Base-by-base conservation (phyloP, 768 basidiomycete genomes). In the Lactifluus echinatus region DNA sequence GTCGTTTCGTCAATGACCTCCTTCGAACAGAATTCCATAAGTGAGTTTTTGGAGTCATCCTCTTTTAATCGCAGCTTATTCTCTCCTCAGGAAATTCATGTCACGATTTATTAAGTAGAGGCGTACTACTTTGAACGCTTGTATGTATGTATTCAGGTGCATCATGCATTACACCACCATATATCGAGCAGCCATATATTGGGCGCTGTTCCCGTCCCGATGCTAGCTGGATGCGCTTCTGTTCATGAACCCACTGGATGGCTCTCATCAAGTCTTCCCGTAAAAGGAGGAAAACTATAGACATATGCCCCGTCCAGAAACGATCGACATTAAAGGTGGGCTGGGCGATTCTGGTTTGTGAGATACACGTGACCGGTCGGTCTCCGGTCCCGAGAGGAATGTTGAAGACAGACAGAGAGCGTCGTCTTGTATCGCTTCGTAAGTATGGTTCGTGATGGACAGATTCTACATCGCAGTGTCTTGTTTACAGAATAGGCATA, bases 1-100 rank as follows among this genome's bases (percentile, higher is more conserved):
- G 85, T 12, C 85, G 88, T 56, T 98, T 98, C 67, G 93, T 98
- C 60, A 98, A 99, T 68, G 96, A 98, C 71, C 76, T 97, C 49
- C 72, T 98, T 59, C 79, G 95, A 68, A 94, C 93, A 50, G 89
- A 93, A 67, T 95, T 94, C 69, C 92, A 94, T 75, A 90, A 85
- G 89, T 91, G 58, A 57, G 87, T 80, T 14, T 1, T 1, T 40
- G 34, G 6, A 6, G 29, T 59, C 44, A 28, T 24, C 58, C 34
- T 39, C 55, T 33, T 53, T 37, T 34, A 21, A 21, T 50, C n/a
- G 24, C 17, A 39, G 19, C 49, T 59, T 42, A 46, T 58, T n/a
- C 29, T 37, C 34, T 39, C 4, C 24, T 2, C 64, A 91, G 90
- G 73, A 93, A 91, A 76, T 94, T 93, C 68, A 92, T 94, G 89